These are phyloP conservation scores for Lojkania enalia DNA, from an alignment of 2,329 filamentous ascomycete genomes.

Conservation along the genomic window DNA sequence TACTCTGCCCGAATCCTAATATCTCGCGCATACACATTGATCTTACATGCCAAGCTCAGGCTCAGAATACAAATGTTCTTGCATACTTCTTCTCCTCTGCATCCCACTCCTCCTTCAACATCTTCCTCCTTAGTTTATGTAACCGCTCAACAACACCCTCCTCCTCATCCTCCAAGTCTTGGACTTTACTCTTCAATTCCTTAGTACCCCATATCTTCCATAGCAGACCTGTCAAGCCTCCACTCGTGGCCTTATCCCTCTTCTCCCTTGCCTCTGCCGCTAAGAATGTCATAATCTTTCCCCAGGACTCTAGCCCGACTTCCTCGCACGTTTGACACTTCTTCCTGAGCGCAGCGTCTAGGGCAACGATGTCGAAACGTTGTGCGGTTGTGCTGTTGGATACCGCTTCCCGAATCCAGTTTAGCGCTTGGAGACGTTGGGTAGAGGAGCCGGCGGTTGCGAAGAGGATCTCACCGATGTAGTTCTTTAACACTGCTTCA, in stretches of 20 bases:
- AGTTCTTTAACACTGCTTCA: constrained; percentile 82
- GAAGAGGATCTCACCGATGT: constrained; percentile 93
- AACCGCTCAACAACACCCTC: constrained; percentile 38
- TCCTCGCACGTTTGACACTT: constrained; percentile 77
- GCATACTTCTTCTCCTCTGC: constrained; percentile 42
- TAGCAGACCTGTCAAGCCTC: constrained; percentile 23
- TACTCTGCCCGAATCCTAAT: no score
- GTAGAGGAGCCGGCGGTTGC: constrained; percentile 57
- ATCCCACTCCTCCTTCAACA: constrained; percentile 39
- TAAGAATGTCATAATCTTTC: constrained; percentile 72
- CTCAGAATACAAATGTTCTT: constrained; percentile 41
- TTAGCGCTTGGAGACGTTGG: constrained; percentile 66
- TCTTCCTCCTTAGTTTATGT: constrained; percentile 38
- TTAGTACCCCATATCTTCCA: constrained; percentile 33
- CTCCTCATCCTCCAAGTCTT: constrained; percentile 40
- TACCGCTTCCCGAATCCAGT: constrained; percentile 88
- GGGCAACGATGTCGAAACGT: constrained; percentile 53
- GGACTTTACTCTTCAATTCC: constrained; percentile 32
- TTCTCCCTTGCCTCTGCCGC: constrained; percentile 51
- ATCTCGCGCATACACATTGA: no score
- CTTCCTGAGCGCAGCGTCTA: constrained; percentile 51
- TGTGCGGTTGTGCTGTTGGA: constrained; percentile 66
- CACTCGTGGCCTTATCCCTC: constrained; percentile 24
- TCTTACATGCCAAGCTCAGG: no score
- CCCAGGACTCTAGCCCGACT: constrained; percentile 80